Evolutionary conservation across 495 filamentous ascomycete genomes (phyloP).

Genomic region (Daldinia vernicosa): DNA sequence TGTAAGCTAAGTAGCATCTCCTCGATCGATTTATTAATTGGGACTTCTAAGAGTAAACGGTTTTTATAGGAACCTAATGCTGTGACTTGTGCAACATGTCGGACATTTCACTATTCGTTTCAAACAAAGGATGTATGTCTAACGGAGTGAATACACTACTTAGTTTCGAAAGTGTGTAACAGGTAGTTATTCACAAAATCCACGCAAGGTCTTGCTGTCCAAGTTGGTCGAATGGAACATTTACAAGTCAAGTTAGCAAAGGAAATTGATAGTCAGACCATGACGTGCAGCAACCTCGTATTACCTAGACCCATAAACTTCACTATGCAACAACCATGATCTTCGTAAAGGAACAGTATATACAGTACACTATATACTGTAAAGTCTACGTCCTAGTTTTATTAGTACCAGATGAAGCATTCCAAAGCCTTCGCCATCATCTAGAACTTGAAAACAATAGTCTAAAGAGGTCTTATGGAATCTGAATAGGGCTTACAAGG

Average conservation of each 20-base stretch:
- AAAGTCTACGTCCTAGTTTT: neutral
- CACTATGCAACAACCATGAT: conserved; percentile 32
- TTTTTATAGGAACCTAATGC: neutral
- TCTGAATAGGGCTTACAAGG: neutral
- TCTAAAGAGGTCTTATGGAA: neutral
- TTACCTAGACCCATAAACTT: conserved; percentile 34
- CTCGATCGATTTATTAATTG: conserved; percentile 10
- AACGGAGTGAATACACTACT: conserved; percentile 28
- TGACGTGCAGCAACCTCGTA: conserved; percentile 43
- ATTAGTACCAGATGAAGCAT: conserved; percentile 11
- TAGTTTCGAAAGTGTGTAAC: conserved; percentile 1
- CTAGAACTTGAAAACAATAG: neutral
- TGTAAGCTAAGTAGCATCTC: neutral
- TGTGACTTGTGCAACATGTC: neutral
- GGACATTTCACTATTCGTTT: conserved; percentile 1
- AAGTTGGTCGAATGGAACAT: conserved; percentile 14
- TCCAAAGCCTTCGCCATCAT: conserved; percentile 12
- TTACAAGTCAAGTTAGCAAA: conserved; percentile 3
- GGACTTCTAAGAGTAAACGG: neutral
- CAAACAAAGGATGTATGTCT: conserved; percentile 11
- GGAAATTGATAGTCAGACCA: conserved; percentile 26
- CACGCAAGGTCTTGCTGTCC: conserved; percentile 20
- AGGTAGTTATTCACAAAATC: neutral
- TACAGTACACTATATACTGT: conserved; percentile 16
- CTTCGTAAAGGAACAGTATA: conserved; percentile 25